phyloP scores from a whole-genome alignment of 805 yeast genomes.

The Blastobotrys chiropterorum region DNA sequence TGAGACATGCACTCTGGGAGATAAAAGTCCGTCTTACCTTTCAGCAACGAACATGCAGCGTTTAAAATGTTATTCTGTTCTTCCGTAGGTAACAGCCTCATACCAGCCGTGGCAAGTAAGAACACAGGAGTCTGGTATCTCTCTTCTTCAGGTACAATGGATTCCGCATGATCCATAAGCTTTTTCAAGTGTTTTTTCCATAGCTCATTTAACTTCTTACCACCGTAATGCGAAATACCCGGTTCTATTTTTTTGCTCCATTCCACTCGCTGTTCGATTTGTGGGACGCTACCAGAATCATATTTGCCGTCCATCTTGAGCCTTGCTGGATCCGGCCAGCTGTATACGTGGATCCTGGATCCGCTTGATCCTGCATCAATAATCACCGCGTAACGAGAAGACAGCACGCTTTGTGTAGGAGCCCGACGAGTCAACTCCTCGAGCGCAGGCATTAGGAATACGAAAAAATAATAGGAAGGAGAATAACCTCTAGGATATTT shows the following conservation, averaged over 20 bases:
- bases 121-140: constrained; percentile 73
- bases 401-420: not conserved
- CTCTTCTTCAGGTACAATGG: constrained; percentile 57
- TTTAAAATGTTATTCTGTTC: constrained; percentile 49
- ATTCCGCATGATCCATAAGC: constrained; percentile 62
- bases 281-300: constrained; percentile 61
- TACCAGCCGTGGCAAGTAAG: constrained; percentile 95
- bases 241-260: constrained; percentile 77
- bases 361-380: constrained; percentile 97
- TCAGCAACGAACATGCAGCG: constrained; percentile 54
- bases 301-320: constrained; percentile 7
- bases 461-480: too few species aligned
- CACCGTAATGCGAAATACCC: constrained; percentile 70
- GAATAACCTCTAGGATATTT: too few species aligned
- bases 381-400: constrained; percentile 64
- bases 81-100: constrained; percentile 64
- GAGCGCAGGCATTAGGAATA: too few species aligned
- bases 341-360: constrained; percentile 76
- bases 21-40: constrained; percentile 48
- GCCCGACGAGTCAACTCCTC: not conserved
- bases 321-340: constrained; percentile 56
- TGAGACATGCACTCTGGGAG: constrained; percentile 58
- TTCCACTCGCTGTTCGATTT: constrained; percentile 49
- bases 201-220: constrained; percentile 41
- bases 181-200: constrained; percentile 68